Evolutionary conservation across 164 flowering plant genomes (phyloP).

Genomic region (Annona cherimola): DNA sequence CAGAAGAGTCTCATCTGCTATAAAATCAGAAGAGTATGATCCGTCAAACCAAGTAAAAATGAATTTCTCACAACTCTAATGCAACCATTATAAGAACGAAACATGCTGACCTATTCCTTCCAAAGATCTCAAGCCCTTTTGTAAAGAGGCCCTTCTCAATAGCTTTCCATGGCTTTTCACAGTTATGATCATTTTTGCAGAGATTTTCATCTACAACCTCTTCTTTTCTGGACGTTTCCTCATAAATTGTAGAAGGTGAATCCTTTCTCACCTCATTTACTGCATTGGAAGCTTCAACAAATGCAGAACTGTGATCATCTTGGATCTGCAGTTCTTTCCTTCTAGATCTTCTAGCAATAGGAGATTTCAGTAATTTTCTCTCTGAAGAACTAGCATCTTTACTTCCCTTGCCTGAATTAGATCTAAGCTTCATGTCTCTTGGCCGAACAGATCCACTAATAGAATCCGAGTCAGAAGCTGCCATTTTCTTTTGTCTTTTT

Average conservation of each 20-base stretch:
- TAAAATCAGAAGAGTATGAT: not conserved
- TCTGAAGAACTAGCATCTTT: constrained; percentile 59
- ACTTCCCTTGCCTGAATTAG: constrained; percentile 52
- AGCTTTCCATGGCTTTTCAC: constrained; percentile 64
- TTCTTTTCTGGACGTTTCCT: constrained; percentile 46
- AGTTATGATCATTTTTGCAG: constrained; percentile 38
- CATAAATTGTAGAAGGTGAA: constrained; percentile 25
- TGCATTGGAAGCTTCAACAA: constrained; percentile 24
- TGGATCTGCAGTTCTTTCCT: constrained; percentile 34
- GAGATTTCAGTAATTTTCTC: constrained; percentile 40
- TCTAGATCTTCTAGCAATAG: constrained; percentile 39
- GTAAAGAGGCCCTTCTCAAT: constrained; percentile 76
- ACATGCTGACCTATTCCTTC: constrained; percentile 75
- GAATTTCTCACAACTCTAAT: not conserved
- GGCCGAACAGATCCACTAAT: constrained; percentile 38
- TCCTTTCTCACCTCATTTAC: constrained; percentile 32
- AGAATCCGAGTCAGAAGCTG: constrained; percentile 66
- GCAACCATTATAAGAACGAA: not conserved
- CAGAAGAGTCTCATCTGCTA: too few species aligned
- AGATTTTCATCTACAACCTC: constrained; percentile 62
- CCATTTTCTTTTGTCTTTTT: constrained; percentile 70
- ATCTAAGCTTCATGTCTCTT: constrained; percentile 49
- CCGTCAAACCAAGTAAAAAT: not conserved
- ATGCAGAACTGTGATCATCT: constrained; percentile 22
- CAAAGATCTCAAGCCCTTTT: constrained; percentile 91